Base-by-base conservation (phyloP, 805 yeast genomes). In the Ascoidea asiatica region DNA sequence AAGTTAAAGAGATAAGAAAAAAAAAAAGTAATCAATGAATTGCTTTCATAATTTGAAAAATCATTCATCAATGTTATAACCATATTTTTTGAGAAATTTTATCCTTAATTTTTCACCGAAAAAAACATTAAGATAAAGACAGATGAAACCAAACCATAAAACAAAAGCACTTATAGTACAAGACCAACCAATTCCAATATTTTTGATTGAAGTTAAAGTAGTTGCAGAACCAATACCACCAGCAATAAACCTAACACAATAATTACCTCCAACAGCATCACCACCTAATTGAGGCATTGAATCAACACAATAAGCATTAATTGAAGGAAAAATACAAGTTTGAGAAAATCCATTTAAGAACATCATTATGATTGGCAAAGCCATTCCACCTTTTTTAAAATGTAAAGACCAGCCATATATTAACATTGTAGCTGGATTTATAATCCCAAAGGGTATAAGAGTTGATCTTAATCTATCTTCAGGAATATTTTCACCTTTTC, bases 291-390 rank as follows among this genome's bases (percentile, higher is more conserved):
- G 64, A 1, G 79, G 79, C 68, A 73, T 63, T 4, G 74, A 67
- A 51, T 76, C 82, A 21, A 75, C 73, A 57, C 79, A 73, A 52
- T 76, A 76, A 2, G 80, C 68, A 50, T 76, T 76, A 37, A 72
- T 53, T 17, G 72, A 65, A 1, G 81, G 78, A 51, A 73, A 76
- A 7, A 66, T 55, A 21, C 68, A 58, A 0, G 79, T 72, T 53
- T 76, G 81, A 0, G 71, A 72, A 40, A 72, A 45, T 0, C 77
- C 81, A 41, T 64, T 61, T 19, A 66, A 21, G 48, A 73, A 73
- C 66, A 75, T 58, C 46, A 65, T 59, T 1, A 75, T 60, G 5
- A 75, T 64, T 1, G 81, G 79, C 2, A 76, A 57, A 0, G 76
- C 73, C 64, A 69, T 67, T 1, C 81, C 80, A 18, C 80, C 81